These are phyloP conservation scores for Rhazya stricta DNA, from an alignment of 257 asterid genomes.

Conservation along the genomic window DNA sequence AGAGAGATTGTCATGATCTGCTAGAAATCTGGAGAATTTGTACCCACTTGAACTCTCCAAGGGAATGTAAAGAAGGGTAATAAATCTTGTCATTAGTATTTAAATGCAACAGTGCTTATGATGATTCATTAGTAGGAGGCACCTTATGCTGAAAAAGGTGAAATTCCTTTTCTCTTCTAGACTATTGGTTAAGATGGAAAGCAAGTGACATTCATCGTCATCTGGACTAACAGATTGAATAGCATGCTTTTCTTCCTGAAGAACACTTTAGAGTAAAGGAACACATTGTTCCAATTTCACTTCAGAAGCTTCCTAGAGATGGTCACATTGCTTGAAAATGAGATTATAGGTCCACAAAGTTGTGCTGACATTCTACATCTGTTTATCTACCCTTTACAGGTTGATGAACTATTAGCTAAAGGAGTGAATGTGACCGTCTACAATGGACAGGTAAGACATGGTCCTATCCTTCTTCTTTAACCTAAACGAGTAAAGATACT, in stretches of 20 bases:
- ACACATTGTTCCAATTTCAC: background rate
- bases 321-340: too few relatives aligned
- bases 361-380: background rate
- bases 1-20: too few relatives aligned
- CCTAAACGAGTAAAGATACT: background rate
- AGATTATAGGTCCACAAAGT: background rate
- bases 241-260: background rate
- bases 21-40: too few relatives aligned
- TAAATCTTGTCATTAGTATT: too few relatives aligned
- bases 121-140: too few relatives aligned
- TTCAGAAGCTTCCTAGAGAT: background rate
- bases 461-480: background rate
- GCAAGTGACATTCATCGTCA: too few relatives aligned
- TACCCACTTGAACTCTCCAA: too few relatives aligned
- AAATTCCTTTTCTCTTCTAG: background rate
- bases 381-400: too few relatives aligned
- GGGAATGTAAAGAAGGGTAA: too few relatives aligned
- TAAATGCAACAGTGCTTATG: background rate
- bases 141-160: too few relatives aligned
- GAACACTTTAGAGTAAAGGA: background rate
- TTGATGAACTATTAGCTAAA: slow-evolving; percentile 67
- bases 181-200: too few relatives aligned
- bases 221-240: too few relatives aligned
- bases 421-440: slow-evolving; percentile 82
- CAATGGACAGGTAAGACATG: slow-evolving; percentile 77